These are phyloP conservation scores for Pittosporum tobira DNA, from an alignment of 129 eudicot species.

Conservation along the genomic window DNA sequence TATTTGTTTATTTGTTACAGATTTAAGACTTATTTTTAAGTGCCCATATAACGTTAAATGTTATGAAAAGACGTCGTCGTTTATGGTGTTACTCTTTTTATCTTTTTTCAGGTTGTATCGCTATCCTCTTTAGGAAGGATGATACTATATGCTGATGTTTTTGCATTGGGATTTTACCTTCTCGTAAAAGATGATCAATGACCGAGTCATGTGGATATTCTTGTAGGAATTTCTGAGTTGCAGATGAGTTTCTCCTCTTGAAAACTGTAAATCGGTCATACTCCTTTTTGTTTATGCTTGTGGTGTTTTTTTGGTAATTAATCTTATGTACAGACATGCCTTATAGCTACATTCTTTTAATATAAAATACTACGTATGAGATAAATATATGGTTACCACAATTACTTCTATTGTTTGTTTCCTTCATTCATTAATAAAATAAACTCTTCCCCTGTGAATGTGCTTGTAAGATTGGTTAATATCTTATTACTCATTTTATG, in stretches of 20 bases:
- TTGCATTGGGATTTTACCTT: slow-evolving; percentile 12
- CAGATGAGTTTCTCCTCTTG: slow-evolving; percentile 83
- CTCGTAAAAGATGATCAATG: slow-evolving; percentile 22
- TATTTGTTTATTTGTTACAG: too few relatives aligned
- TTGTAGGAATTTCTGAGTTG: slow-evolving; percentile 76
- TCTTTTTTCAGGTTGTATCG: slow-evolving; percentile 21
- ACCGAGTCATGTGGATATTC: slow-evolving; percentile 36
- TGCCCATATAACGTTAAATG: too few relatives aligned
- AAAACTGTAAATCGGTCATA: slow-evolving; percentile 51
- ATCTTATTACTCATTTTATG: neutral
- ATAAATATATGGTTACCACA: too few relatives aligned
- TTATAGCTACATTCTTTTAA: slow-evolving; percentile 18
- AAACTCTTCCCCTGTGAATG: neutral
- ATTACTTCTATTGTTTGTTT: neutral
- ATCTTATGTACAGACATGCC: slow-evolving; percentile 39
- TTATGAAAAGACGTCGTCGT: neutral
- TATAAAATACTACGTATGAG: slow-evolving; percentile 16
- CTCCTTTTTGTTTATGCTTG: slow-evolving; percentile 42
- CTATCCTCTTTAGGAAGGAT: neutral
- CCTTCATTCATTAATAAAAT: neutral
- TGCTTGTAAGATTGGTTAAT: neutral
- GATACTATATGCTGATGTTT: slow-evolving; percentile 1
- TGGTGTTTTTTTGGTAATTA: slow-evolving; percentile 21
- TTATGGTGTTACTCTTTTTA: neutral
- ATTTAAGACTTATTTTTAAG: too few relatives aligned